Percentiles rank a stretch among this genome's conserved stretches.
Evolutionary conservation across 2,329 filamentous ascomycete species (phyloP).

Genomic region (Mycosphaerella sp.): DNA sequence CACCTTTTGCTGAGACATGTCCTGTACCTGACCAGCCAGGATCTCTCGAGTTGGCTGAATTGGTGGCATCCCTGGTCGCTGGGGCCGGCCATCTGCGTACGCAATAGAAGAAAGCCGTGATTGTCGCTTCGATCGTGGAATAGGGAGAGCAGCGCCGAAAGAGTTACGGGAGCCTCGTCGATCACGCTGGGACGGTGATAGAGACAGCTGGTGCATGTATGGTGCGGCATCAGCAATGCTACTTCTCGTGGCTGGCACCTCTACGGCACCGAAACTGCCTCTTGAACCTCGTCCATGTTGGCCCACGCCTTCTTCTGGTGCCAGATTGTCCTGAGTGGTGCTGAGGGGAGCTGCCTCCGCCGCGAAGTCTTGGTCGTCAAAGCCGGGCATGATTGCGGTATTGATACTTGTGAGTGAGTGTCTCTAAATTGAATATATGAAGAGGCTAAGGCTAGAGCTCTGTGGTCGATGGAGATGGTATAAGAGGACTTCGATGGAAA

Average conservation of each 20-base stretch:
- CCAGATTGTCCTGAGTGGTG: conserved; percentile 32
- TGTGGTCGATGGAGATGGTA: neutral
- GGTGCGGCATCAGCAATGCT: conserved; percentile 61
- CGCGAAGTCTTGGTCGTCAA: conserved; percentile 53
- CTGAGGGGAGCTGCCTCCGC: conserved; percentile 37
- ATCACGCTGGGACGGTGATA: conserved; percentile 61
- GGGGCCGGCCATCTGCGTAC: conserved; percentile 41
- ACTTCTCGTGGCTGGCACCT: conserved; percentile 63
- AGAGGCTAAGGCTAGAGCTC: neutral
- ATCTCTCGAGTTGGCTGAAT: conserved; percentile 61
- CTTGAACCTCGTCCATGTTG: conserved; percentile 22
- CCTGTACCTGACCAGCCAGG: conserved; percentile 64
- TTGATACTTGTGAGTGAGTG: conserved; percentile 1
- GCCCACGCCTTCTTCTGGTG: conserved; percentile 16
- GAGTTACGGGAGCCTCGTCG: conserved; percentile 67
- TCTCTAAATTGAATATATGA: neutral
- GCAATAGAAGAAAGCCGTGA: conserved; percentile 61
- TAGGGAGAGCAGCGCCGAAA: conserved; percentile 66
- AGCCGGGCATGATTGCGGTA: conserved; percentile 51
- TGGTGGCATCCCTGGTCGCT: conserved; percentile 53
- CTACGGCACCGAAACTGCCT: conserved; percentile 47
- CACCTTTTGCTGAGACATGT: conserved; percentile 60
- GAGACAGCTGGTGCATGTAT: conserved; percentile 68
- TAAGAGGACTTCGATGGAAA: conserved; percentile 5
- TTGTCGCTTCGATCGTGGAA: conserved; percentile 63